Base-by-base conservation (phyloP, 1,139 yeast species). In the Candida dubliniensis region DNA sequence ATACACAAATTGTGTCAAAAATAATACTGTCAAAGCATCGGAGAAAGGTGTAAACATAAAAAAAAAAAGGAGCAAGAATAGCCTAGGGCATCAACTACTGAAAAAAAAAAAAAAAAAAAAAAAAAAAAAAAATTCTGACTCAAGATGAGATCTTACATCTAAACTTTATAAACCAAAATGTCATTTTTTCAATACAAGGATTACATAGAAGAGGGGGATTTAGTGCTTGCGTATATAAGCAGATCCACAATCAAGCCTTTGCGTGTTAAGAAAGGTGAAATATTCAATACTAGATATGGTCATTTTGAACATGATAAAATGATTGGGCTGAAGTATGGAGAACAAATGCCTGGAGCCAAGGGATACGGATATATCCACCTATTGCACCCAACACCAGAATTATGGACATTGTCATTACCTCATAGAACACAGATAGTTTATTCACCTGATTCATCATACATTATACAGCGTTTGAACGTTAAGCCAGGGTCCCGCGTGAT, bases 391-490 rank as follows among this genome's bases (percentile, higher is more conserved):
- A 84, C 96, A 0, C 95, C 99, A 0, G 99, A 95, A 64, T 69
- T 93, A 31, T 95, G 99, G 99, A 87, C 97, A 0, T 61, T 88
- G 27, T 89, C 97, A 0, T 72, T 95, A 40, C 98, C 99, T 1
- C 99, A 95, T 62, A 77, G 99, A 63, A 95, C 99, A 0, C 99
- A 95, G 68, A 93, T 95, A 54, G 98, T 95, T 0, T 95, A 95
- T 61, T 87, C 97, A 0, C 96, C 96, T 8, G 99, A 95, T 60
- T 87, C 96, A 2, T 82, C 96, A 26, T 93, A 89, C 58, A 90
- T 95, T 46, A 78, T 87, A 52, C 96, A 91, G 61, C 69, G 96
- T 56, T 69, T 93, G 52, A 77, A 81, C 39, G 84, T 95, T 42
- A 69, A 79, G 10, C 81, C 87, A 15, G 95, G 95, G 0, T 77